phyloP scores from a whole-genome alignment of 768 basidiomycete species.

The Lactarius indigo region DNA sequence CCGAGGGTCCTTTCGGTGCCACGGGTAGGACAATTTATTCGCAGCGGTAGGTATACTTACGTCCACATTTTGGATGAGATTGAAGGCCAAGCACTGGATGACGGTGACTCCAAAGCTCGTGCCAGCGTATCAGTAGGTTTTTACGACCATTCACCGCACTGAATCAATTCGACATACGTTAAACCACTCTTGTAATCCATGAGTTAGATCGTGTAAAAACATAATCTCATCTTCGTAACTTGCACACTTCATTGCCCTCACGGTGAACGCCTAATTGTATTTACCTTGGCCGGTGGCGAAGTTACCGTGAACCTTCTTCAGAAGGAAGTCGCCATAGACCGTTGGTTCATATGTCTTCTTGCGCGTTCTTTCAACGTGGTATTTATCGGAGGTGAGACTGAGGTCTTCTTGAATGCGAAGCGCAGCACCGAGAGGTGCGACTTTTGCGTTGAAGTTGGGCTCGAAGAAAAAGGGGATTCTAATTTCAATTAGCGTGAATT shows the following conservation, averaged over 20 bases:
- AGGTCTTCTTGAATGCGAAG: slow-evolving; percentile 40
- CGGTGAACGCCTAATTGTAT: slow-evolving; percentile 30
- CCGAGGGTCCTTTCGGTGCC: slow-evolving; percentile 23
- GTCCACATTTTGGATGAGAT: background rate
- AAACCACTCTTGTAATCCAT: slow-evolving; percentile 10
- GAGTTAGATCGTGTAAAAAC: slow-evolving; percentile 7
- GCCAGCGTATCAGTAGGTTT: background rate
- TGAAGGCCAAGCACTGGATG: background rate
- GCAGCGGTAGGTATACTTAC: slow-evolving; percentile 19
- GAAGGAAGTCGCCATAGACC: slow-evolving; percentile 76
- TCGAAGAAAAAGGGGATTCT: slow-evolving; percentile 95
- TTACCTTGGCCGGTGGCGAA: slow-evolving; percentile 47
- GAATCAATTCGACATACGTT: slow-evolving; percentile 3
- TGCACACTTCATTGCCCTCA: background rate
- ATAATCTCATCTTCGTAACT: slow-evolving; percentile 5
- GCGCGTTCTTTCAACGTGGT: slow-evolving; percentile 21
- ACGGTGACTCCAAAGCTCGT: background rate
- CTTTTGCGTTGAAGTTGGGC: slow-evolving; percentile 72
- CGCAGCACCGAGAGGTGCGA: slow-evolving; percentile 64
- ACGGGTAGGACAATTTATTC: slow-evolving; percentile 28
- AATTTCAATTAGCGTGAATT: slow-evolving; percentile 8
- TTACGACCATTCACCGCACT: background rate
- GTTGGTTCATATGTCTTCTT: slow-evolving; percentile 44
- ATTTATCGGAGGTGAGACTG: slow-evolving; percentile 21
- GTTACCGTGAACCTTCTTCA: slow-evolving; percentile 69